Percentiles rank a stretch among this genome's conserved stretches.
Conservation (phyloP, 306 rosid genomes). For the Vigna trinervia region DNA sequence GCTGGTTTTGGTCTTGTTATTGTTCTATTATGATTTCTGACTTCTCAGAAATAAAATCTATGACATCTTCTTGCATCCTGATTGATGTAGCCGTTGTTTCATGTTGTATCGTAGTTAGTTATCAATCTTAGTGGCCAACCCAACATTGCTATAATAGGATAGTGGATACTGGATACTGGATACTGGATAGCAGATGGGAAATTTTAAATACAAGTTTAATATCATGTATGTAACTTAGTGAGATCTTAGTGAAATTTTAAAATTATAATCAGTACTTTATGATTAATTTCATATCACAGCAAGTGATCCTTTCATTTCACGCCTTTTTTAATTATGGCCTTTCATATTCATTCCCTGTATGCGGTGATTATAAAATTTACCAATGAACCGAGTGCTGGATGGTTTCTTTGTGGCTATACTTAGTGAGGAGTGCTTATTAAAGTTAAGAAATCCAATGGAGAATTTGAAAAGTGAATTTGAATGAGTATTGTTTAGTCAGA, state of each 20-base stretch:
- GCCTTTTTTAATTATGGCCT: background rate
- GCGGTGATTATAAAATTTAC: constrained; percentile 2
- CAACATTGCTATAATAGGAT: background rate
- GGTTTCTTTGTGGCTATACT: constrained; percentile 3
- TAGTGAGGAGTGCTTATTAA: background rate
- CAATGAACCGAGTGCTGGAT: constrained; percentile 20
- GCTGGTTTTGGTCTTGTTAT: constrained; percentile 28
- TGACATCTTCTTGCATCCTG: constrained; percentile 8
- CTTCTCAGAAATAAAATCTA: constrained; percentile 31
- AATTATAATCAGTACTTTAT: background rate
- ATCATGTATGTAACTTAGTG: background rate
- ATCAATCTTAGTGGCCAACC: background rate
- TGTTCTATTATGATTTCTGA: constrained; percentile 28
- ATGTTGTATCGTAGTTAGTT: background rate
- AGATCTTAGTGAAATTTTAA: background rate
- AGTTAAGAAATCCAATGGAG: background rate
- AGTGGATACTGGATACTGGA: background rate
- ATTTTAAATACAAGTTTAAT: background rate
- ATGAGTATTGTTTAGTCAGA: background rate
- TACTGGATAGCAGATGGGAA: background rate
- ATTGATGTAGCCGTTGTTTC: constrained; percentile 21
- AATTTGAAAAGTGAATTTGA: background rate
- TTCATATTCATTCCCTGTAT: background rate
- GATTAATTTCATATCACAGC: background rate
- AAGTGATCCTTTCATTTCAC: constrained; percentile 2